Base-by-base conservation (phyloP, 805 yeast species). In the Phaffomyces opuntiae region DNA sequence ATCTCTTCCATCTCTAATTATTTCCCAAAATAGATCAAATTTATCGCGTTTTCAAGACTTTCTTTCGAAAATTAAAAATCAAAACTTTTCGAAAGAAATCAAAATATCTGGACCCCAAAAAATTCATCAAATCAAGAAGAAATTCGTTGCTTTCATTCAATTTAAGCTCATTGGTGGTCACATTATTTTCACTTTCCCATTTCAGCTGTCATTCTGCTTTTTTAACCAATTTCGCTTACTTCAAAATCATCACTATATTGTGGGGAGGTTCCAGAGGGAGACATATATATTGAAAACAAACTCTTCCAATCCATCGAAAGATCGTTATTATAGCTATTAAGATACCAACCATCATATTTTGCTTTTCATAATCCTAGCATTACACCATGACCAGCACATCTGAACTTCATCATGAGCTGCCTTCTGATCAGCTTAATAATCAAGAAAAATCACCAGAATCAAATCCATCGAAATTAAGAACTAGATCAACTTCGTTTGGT, bases 401-500 rank as follows among this genome's bases (percentile, higher is more conserved):
- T n/a, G 36, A 33, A 16, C 36, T 33, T 33, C 12, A 29, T 29
- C 31, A 29, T 11, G 31, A 29, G 6, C 31, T 29, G 3, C 31
- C 31, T 29, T 29, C 31, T 29, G 5, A 29, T 29, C 34, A 14
- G 8, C 34, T n/a, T n/a, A 40, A 19, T 33, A 33, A n/a, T 24
- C 12, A 19, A 4, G 35, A 36, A 14, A 41, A 27, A 41, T 16
- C n/a, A 8, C 24, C 4, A 1, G 29, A 33, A 7, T 25, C 34
- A 35, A 19, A 21, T 21, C 9, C 36, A 21, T 35, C 33, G 3
- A 36, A 42, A 21, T 5, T 32, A 9, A 25, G 44, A 25, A 29
- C 27, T n/a, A 55, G 76, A 43, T 70, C 75, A 12, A 61, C 68
- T 48, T 70, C 75, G 1, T 54, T 72, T 17, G 65, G 70, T 3